Evolutionary conservation across 2,329 filamentous ascomycete species (phyloP), one percentile per base, ranked within the genome.

Genomic region (Xylariales sp.): DNA sequence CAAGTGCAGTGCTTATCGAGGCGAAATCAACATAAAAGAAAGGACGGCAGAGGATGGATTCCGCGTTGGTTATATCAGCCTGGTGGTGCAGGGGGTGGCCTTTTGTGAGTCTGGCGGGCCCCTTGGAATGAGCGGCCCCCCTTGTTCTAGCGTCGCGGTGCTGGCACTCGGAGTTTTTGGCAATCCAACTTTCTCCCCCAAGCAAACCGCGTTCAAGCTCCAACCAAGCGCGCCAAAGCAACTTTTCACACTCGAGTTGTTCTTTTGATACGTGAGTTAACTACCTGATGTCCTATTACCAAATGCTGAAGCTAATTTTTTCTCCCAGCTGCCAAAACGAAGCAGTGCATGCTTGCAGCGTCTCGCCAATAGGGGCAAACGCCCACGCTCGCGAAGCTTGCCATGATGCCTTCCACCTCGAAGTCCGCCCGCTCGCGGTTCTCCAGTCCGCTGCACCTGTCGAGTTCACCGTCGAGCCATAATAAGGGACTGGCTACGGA

Each of bases 371-470:
- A 40, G 38, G 38, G 38, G 32, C 32, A 31, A 27, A 29, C 18
- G 38, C 38, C 31, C 38, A 29, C 31, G 30, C 27, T 12, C 17
- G 13, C 21, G 27, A 16, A 24, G n/a, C 12, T 23, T 43, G 33
- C 50, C 43, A 43, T 38, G 35, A 55, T 52, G 46, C 46, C 54
- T n/a, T 42, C 48, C 18, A 47, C 49, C 41, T 33, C 49, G 37
- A 57, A 53, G 43, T 33, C 52, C 29, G 41, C 45, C n/a, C 54
- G 75, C 60, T 78, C 75, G 60, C 72, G 75, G 38, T 75, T 67
- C 50, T 76, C 75, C 44, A 79, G 75, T 50, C 75, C 75, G 19
- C 63, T 53, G 21, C 50, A 46, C 40, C 61, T 35, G 49, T 62
- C 53, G 59, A 71, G 56, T 48, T 61, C 48, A 47, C 62, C 48